Base-by-base conservation (phyloP, 495 filamentous ascomycete genomes). In the Hypoxylon crocopeplum region DNA sequence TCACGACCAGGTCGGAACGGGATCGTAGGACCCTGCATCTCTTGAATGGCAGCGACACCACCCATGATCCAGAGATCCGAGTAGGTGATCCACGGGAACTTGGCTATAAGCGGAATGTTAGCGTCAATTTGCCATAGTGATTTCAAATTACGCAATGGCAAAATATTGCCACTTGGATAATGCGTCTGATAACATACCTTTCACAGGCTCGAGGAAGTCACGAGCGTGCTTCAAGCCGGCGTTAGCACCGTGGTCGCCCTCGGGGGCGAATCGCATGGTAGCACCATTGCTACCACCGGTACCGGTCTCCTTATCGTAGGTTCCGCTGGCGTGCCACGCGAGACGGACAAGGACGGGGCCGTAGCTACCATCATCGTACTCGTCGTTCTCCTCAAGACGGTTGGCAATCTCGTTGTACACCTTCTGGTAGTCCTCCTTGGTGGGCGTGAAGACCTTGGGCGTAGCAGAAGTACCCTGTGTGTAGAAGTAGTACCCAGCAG, bases 301-400 rank as follows among this genome's bases (percentile, higher is more conserved):
- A 64, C 83, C 81, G 40, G 94, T 97, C 69, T 86, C 85, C 77
- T 86, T 88, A 70, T 97, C 94, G 69, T 91, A 98, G 47, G 91
- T 93, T 57, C 90, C 90, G 55, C 86, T 90, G 68, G 86, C 86
- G 77, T 95, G 91, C 91, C 91, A 95, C 44, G 89, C 90, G 65
- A 95, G 83, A 68, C 91, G 85, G 32, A 96, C 76, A 40, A 96
- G 78, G 48, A 96, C 93, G 24, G 94, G 94, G 50, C 91, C 94
- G 70, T 96, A 98, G 78, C 88, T 92, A 62, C 94, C 94, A 75
- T 98, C 93, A 71, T 97, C 94, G 69, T 97, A 97, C 55, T 97
- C 91, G 59, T 94, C 91, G 67, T 94, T 84, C 76, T 96, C 88
- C 73, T 92, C 87, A 38, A 98, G 77, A 25, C 78, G 76, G 65